Base-by-base conservation (phyloP, 2,329 filamentous ascomycete species). In the Podosphaera aphanis region DNA sequence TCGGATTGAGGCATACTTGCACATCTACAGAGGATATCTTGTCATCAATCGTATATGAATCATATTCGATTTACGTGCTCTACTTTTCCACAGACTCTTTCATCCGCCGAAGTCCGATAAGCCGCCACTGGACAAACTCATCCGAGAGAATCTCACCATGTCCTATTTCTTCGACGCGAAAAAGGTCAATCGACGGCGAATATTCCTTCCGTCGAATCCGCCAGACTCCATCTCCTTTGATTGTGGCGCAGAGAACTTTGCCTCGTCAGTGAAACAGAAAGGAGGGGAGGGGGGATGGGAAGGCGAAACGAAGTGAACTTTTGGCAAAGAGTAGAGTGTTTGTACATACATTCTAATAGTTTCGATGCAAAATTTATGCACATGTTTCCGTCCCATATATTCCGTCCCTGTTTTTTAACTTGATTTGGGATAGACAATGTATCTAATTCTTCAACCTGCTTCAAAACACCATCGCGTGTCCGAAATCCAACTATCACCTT, bases 401-500 rank as follows among this genome's bases (percentile, higher is more conserved):
- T 55, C 13, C 72, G 73, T 0, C 78, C 76, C 8, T 69, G 62
- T 45, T 73, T 69, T 54, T 79, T 75, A 13, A 92, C 82, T 44
- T 73, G 79, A 2, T 73, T 70, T 0, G 90, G 90, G 46, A 98
- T 84, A 25, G 66, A 69, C 40, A 76, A 74, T 1, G 86, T 94
- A 49, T 83, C 73, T 27, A 93, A 72, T 57, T 93, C 83, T 59
- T 93, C 74, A 11, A 92, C 59, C 11, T 73, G 68, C 42, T 69
- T 68, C 19, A 98, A 66, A 45, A 83, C 71, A 6, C 90, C 88
- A 46, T 77, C 58, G 47, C 70, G 73, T 29, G 73, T 77, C 42
- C 90, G 77, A 60, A 90, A 94, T 0, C 90, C 90, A 25, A 98
- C 81, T 40, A 94, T 75, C 52, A 98, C 83, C 53, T 79, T 90